These are phyloP conservation scores for Kodamaea anthophila DNA, from an alignment of 1,139 yeast species.

Conservation along the genomic window DNA sequence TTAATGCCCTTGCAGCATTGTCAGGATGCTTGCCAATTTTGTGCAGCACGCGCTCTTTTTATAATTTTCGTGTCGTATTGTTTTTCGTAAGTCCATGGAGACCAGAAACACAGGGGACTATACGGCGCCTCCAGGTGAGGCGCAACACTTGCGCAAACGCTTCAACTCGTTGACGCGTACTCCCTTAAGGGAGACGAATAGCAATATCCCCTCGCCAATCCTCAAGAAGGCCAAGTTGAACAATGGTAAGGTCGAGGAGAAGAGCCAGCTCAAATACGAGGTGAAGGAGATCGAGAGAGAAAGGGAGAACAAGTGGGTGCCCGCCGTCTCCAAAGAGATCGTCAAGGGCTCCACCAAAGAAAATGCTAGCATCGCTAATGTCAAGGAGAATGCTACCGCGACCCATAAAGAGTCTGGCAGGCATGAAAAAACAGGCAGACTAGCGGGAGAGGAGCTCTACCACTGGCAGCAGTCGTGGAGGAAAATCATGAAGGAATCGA, in stretches of 20 bases:
- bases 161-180: slow-evolving; percentile 20
- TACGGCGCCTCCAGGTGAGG: slow-evolving; percentile 6
- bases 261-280: background rate
- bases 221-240: slow-evolving; percentile 25
- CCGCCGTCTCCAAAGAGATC: background rate
- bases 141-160: slow-evolving; percentile 10
- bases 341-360: no score
- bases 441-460: slow-evolving; percentile 47
- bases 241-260: background rate
- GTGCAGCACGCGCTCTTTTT: no score
- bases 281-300: no score
- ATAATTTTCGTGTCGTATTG: no score
- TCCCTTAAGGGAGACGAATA: slow-evolving; percentile 40
- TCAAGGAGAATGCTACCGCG: no score
- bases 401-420: no score
- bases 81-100: no score
- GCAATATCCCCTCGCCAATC: slow-evolving; percentile 37
- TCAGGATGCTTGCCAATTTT: no score
- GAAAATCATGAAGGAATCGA: slow-evolving; percentile 64
- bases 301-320: background rate
- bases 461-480: slow-evolving; percentile 86
- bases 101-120: slow-evolving; percentile 2
- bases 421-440: slow-evolving; percentile 16
- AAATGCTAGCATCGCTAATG: no score
- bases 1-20: no score